phyloP scores from a whole-genome alignment of 2,329 filamentous ascomycete species.

The Calonectria pauciramosa region DNA sequence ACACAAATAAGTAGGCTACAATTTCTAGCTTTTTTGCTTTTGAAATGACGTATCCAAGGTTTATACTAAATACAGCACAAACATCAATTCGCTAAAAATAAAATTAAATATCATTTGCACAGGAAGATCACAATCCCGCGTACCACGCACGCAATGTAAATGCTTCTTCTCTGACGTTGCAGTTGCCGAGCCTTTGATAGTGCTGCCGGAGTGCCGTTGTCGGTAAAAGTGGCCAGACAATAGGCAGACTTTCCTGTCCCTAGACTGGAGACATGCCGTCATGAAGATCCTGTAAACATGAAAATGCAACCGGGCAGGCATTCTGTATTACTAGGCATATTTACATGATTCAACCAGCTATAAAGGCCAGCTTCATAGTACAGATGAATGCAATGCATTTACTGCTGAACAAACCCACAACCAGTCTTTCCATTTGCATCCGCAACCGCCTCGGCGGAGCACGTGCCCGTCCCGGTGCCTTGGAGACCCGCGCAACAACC shows the following conservation, averaged over 20 bases:
- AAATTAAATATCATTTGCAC: not conserved
- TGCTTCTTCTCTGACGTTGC: too few species aligned
- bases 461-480: conserved; percentile 19
- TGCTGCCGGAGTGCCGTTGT: not conserved
- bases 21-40: not conserved
- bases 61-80: not conserved
- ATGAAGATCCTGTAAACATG: not conserved
- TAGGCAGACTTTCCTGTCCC: not conserved
- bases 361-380: conserved; percentile 1
- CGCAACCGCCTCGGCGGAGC: conserved; percentile 28
- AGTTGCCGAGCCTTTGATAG: too few species aligned
- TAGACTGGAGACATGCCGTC: too few species aligned
- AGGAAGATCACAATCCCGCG: not conserved
- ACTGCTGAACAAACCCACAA: conserved; percentile 52
- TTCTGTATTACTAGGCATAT: not conserved
- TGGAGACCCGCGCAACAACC: conserved; percentile 39
- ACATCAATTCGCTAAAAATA: not conserved
- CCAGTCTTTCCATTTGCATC: conserved; percentile 31
- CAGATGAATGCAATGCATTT: not conserved
- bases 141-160: not conserved
- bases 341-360: not conserved
- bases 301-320: not conserved
- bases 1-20: not conserved
- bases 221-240: not conserved
- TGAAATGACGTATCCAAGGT: not conserved